These are phyloP conservation scores for Pseudogymnoascus sp. DNA, from an alignment of 2,329 filamentous ascomycete genomes.

Conservation along the genomic window DNA sequence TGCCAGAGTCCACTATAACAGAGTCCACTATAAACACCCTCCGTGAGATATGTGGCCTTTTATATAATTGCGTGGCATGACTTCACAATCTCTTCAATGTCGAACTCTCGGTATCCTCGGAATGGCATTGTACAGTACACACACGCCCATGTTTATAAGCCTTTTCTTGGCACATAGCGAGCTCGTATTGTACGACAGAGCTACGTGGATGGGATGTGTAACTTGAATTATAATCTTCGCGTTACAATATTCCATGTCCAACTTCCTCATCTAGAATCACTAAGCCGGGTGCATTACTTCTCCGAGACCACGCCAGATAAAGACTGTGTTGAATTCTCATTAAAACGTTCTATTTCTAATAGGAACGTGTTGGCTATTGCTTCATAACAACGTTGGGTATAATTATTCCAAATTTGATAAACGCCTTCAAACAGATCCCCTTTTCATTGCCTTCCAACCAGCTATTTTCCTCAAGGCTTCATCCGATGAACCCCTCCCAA, in stretches of 20 bases:
- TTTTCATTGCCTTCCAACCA: not conserved
- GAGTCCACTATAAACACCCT: not conserved
- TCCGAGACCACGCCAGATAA: not conserved
- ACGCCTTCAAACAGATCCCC: not conserved
- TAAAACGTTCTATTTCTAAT: not conserved
- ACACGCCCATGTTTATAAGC: not conserved
- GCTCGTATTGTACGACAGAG: not conserved
- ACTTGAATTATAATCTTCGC: not conserved
- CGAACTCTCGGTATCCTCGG: not conserved
- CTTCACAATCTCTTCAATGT: not conserved
- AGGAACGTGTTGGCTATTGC: not conserved
- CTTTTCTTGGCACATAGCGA: not conserved
- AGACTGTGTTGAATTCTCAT: not conserved
- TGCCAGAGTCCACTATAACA: not conserved
- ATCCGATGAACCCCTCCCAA: not conserved
- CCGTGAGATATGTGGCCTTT: not conserved
- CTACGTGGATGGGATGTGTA: not conserved
- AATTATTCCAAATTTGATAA: not conserved
- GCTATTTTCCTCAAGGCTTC: not conserved
- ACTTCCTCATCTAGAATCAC: not conserved
- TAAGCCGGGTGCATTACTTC: not conserved
- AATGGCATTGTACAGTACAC: not conserved
- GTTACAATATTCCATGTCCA: not conserved
- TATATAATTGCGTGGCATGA: not conserved
- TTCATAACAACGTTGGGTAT: not conserved